Conservation (phyloP, 257 asterid species). For the Linderniella brevidens region DNA sequence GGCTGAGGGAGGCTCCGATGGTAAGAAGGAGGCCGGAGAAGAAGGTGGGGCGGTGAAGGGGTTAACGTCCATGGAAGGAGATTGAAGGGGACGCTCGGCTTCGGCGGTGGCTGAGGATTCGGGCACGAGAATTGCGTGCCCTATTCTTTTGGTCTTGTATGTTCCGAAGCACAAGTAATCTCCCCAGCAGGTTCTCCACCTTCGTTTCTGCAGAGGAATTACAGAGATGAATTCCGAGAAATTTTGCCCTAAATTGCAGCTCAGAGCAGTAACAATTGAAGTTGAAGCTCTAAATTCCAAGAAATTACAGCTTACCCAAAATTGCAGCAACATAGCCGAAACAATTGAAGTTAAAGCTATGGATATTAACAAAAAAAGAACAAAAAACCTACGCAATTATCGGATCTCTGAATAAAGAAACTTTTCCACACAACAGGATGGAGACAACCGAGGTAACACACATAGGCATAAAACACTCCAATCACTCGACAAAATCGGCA, state of each 20-base stretch:
- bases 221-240: background rate
- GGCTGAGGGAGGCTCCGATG: conserved; percentile 75
- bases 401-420: too few relatives aligned
- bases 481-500: conserved; percentile 10
- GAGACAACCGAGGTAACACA: too few relatives aligned
- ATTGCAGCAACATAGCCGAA: background rate
- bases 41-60: conserved; percentile 94
- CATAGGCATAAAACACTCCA: conserved; percentile 1
- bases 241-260: background rate
- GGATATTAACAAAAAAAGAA: too few relatives aligned
- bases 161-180: conserved; percentile 72
- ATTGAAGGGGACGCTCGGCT: conserved; percentile 28
- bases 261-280: background rate
- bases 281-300: background rate
- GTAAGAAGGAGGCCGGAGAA: conserved; percentile 83
- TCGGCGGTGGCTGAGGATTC: conserved; percentile 29
- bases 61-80: conserved; percentile 33
- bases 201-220: conserved; percentile 40
- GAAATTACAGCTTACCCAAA: background rate
- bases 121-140: conserved; percentile 63
- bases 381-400: too few relatives aligned
- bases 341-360: too few relatives aligned
- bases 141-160: conserved; percentile 49
- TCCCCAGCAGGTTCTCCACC: conserved; percentile 80
- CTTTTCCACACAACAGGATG: too few relatives aligned